These are phyloP conservation scores for Zygotorulaspora sp. DNA, from an alignment of 805 yeast species.

Conservation along the genomic window DNA sequence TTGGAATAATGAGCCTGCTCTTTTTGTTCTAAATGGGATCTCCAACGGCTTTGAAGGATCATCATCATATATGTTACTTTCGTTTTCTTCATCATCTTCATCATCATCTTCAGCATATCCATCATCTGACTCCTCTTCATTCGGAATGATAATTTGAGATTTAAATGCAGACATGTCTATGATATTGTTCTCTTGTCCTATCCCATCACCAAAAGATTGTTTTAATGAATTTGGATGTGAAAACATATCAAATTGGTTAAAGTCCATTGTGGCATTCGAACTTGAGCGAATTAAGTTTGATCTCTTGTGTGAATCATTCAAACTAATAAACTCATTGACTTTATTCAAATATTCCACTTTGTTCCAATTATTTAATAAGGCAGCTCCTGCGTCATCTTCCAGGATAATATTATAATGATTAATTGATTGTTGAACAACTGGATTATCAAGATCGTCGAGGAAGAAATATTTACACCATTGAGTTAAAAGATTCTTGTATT, in stretches of 20 bases:
- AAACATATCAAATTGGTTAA: conserved; percentile 26
- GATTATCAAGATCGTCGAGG: conserved; percentile 20
- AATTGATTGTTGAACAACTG: conserved; percentile 13
- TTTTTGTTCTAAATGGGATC: conserved; percentile 23
- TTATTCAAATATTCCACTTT: conserved; percentile 11
- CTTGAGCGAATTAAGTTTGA: conserved; percentile 19
- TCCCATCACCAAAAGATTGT: conserved; percentile 4
- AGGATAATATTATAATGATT: conserved; percentile 11
- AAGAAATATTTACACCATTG: conserved; percentile 28
- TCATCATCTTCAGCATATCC: conserved; percentile 34
- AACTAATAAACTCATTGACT: conserved; percentile 12
- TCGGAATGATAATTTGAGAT: conserved; percentile 13
- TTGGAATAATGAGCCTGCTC: conserved; percentile 22
- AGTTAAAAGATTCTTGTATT: conserved; percentile 21
- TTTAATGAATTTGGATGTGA: conserved; percentile 7
- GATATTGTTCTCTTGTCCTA: conserved; percentile 6
- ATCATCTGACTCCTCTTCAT: conserved; percentile 30
- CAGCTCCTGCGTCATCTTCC: not conserved
- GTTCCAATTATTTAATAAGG: conserved; percentile 3
- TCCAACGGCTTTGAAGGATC: conserved; percentile 26
- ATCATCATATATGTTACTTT: conserved; percentile 14
- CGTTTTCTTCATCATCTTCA: conserved; percentile 22
- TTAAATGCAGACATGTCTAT: conserved; percentile 13
- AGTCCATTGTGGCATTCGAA: conserved; percentile 27
- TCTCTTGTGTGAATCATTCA: conserved; percentile 6